Percentiles rank a stretch among this genome's conserved stretches.
Evolutionary conservation across 441 rosid genomes (phyloP).

Genomic region (Biscutella auriculata): DNA sequence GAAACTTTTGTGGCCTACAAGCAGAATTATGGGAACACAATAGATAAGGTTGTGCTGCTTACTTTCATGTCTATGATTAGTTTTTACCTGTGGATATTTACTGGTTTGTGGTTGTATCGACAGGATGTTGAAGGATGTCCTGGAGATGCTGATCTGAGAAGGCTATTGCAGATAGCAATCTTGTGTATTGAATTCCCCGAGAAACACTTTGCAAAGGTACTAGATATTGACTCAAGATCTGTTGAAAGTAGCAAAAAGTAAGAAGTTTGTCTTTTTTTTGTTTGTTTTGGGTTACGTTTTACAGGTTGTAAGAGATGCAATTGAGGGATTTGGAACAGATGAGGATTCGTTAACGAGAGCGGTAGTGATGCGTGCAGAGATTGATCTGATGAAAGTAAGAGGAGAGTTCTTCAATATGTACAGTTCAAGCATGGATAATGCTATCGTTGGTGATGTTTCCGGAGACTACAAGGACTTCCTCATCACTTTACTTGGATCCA

Average conservation of each 20-base stretch:
- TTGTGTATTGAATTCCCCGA: constrained; percentile 56
- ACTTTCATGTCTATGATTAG: no score
- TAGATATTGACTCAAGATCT: background rate
- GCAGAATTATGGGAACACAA: constrained; percentile 37
- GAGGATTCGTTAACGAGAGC: constrained; percentile 73
- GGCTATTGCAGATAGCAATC: constrained; percentile 35
- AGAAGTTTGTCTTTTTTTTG: no score
- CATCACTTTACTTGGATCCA: constrained; percentile 58
- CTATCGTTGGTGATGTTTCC: constrained; percentile 56
- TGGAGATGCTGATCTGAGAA: constrained; percentile 46
- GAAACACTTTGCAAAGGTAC: constrained; percentile 80
- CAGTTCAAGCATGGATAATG: constrained; percentile 47
- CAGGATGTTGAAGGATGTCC: constrained; percentile 49
- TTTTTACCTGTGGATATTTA: no score
- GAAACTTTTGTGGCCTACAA: constrained; percentile 52
- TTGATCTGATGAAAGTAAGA: constrained; percentile 53
- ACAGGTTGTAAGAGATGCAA: constrained; percentile 47
- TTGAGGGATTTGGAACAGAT: constrained; percentile 71
- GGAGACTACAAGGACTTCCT: constrained; percentile 63
- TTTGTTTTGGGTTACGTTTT: background rate
- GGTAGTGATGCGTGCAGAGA: constrained; percentile 64
- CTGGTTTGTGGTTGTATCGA: no score
- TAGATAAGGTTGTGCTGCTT: no score
- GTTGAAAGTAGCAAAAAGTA: background rate
- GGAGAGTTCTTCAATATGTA: constrained; percentile 47